Evolutionary conservation across 2,329 filamentous ascomycete genomes (phyloP).

Genomic region (Paecilomyces dactylethromorphus): DNA sequence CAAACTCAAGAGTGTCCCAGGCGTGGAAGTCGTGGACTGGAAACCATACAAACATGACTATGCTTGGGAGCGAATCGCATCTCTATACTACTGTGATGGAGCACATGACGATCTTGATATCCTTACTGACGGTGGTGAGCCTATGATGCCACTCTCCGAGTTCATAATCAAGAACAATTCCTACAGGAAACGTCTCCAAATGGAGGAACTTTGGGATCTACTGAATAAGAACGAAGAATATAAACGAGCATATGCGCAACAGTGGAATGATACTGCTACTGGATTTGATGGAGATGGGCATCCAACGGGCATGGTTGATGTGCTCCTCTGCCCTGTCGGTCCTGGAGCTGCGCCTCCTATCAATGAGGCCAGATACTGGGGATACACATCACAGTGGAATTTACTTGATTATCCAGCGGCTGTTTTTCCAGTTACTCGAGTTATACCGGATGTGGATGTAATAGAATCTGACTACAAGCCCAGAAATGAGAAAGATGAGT

Average conservation of each 20-base stretch:
- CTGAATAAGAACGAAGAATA: conserved; percentile 38
- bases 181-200: conserved; percentile 35
- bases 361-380: conserved; percentile 53
- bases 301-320: conserved; percentile 38
- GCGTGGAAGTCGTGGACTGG: conserved; percentile 20
- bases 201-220: conserved; percentile 38
- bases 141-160: conserved; percentile 51
- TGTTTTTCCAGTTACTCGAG: conserved; percentile 52
- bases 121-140: conserved; percentile 51
- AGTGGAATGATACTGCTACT: conserved; percentile 40
- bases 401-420: conserved; percentile 59
- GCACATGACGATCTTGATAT: conserved; percentile 47
- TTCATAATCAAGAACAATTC: conserved; percentile 54
- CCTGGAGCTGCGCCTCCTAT: conserved; percentile 51
- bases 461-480: conserved; percentile 29
- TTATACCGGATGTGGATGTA: conserved; percentile 37
- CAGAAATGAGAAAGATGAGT: conserved; percentile 42
- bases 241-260: conserved; percentile 37
- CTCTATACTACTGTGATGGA: conserved; percentile 56
- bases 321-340: conserved; percentile 55
- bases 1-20: conserved; percentile 5
- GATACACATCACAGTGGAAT: conserved; percentile 63
- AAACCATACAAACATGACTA: conserved; percentile 43
- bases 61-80: conserved; percentile 38
- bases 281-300: conserved; percentile 11